These are phyloP conservation scores for Neurospora sp. DNA, from an alignment of 495 filamentous ascomycete genomes.

Conservation along the genomic window DNA sequence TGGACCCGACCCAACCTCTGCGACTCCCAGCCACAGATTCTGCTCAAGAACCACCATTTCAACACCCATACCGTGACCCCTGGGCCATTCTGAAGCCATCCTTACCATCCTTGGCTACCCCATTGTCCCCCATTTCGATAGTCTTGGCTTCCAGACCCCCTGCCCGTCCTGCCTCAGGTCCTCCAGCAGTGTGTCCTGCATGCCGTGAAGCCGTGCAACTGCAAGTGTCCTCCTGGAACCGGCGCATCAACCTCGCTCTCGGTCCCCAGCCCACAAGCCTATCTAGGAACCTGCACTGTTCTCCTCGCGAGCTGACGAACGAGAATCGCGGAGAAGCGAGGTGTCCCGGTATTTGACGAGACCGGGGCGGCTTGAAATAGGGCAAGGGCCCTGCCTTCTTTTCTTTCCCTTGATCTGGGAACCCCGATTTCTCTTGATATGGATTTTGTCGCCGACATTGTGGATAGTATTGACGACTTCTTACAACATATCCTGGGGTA, in stretches of 20 bases:
- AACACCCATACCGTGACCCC: neutral
- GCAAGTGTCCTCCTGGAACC: neutral
- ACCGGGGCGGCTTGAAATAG: neutral
- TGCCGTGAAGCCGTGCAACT: neutral
- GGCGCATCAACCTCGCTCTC: neutral
- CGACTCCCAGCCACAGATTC: slow-evolving; percentile 10
- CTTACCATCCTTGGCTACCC: neutral
- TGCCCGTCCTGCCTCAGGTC: neutral
- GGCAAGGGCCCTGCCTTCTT: neutral
- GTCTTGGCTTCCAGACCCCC: slow-evolving; percentile 4
- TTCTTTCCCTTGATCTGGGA: neutral
- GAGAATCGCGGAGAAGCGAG: neutral
- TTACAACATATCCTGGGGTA: neutral
- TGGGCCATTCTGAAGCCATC: neutral
- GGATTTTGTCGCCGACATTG: neutral
- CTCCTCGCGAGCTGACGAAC: neutral
- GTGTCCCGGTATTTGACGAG: neutral
- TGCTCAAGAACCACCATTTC: neutral
- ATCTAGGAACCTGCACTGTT: neutral
- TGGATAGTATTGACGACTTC: neutral
- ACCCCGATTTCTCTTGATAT: neutral
- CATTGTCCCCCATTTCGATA: neutral
- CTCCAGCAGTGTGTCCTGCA: neutral
- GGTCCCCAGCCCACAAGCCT: neutral
- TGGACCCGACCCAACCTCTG: slow-evolving; percentile 20